phyloP scores from a whole-genome alignment of 2,329 filamentous ascomycete species.

The Fusarium udum region DNA sequence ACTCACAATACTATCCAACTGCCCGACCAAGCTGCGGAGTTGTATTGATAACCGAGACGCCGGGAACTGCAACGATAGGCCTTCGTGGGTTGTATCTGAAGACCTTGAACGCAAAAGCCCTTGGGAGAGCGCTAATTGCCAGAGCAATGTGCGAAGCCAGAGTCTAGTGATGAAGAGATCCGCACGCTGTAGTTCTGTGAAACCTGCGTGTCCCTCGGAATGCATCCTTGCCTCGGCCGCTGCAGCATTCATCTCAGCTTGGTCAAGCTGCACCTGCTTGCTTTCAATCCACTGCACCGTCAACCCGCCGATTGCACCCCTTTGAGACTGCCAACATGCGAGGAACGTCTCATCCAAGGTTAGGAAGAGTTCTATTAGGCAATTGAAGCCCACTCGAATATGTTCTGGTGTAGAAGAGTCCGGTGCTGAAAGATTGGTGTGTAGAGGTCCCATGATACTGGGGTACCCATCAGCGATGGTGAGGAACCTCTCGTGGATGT shows the following conservation, averaged over 20 bases:
- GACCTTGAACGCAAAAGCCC: conserved; percentile 50
- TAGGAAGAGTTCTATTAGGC: conserved; percentile 50
- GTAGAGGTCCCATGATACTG: conserved; percentile 47
- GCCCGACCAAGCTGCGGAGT: conserved; percentile 50
- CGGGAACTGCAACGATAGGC: conserved; percentile 53
- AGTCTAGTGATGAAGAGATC: conserved; percentile 54
- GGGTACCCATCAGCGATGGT: conserved; percentile 60
- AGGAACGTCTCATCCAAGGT: conserved; percentile 53
- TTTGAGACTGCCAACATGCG: conserved; percentile 49
- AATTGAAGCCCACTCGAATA: conserved; percentile 51
- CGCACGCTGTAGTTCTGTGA: conserved; percentile 53
- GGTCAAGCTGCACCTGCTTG: conserved; percentile 53
- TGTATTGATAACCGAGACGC: conserved; percentile 51
- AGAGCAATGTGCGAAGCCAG: conserved; percentile 54
- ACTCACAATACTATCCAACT: conserved; percentile 50
- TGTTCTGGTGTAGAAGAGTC: conserved; percentile 49
- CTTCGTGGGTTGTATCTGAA: conserved; percentile 47
- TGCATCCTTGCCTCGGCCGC: conserved; percentile 42
- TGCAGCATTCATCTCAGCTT: conserved; percentile 48
- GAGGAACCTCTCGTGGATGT: conserved; percentile 66
- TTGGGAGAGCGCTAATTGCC: conserved; percentile 54
- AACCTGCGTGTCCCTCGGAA: conserved; percentile 37
- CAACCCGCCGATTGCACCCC: conserved; percentile 41
- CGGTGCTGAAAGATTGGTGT: conserved; percentile 42
- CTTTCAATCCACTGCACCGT: conserved; percentile 53